Evolutionary conservation across 1,284 basidiomycete species (phyloP), one percentile per base, ranked within the genome.

Genomic region (Microbotryomycetes sp.): DNA sequence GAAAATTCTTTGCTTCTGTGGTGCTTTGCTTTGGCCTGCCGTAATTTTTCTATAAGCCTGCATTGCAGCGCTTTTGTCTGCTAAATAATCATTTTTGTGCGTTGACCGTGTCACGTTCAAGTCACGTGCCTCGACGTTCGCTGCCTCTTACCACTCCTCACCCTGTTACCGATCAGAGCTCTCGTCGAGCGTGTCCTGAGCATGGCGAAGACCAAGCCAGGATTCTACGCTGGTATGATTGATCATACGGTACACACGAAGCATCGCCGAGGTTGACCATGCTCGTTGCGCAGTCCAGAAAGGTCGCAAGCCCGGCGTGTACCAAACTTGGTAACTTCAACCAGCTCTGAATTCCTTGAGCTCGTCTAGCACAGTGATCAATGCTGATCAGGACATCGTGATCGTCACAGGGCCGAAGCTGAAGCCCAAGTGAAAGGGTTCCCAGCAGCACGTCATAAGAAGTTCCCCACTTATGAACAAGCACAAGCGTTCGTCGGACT

Each of bases 361-460:
- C n/a, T n/a, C n/a, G n/a, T n/a, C n/a, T n/a, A n/a, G n/a, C n/a
- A n/a, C n/a, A n/a, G n/a, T n/a, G n/a, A n/a, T n/a, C n/a, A 9
- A 28, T 48, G 15, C 6, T 26, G 22, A 45, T 9, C 3, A n/a
- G 16, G 15, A 26, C 16, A n/a, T 9, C 12, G 12, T 49, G 28
- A 49, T 6, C n/a, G 9, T 29, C 22, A 15, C 28, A 23, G 9
- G 52, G 74, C 74, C 5, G 84, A 86, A 14, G 85, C 84, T 69
- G 76, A 84, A 66, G 73, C 72, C 0, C 84, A 86, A 68, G 79
- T 83, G 32, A 81, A 81, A 49, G 83, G 82, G 19, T 87, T 81
- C 71, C 30, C 76, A 0, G 80, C 79, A 15, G 81, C 86, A 4
- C 75, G 73, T n/a, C 85, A 81, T 75, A 84, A 87, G 74, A 87